phyloP scores from a whole-genome alignment of 2,329 filamentous ascomycete species.

The Cryphonectria nitschkei region DNA sequence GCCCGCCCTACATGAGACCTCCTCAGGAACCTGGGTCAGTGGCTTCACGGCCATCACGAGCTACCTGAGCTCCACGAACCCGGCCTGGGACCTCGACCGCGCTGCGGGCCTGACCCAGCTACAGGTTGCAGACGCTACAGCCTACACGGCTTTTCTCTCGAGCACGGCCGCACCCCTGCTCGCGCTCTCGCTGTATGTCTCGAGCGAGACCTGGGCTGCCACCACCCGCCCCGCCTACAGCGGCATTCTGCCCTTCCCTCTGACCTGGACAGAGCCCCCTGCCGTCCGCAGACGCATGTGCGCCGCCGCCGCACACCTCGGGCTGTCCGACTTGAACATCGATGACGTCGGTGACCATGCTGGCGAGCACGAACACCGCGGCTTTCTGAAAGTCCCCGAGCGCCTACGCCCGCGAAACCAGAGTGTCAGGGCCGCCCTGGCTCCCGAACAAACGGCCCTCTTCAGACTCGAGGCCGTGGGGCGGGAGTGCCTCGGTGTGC shows the following conservation, averaged over 20 bases:
- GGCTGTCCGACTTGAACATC: constrained; percentile 69
- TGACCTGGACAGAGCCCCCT: constrained; percentile 84
- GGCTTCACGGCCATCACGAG: constrained; percentile 65
- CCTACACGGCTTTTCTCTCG: constrained; percentile 70
- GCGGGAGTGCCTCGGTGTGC: constrained; percentile 69
- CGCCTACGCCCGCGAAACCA: constrained; percentile 58
- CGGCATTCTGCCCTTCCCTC: constrained; percentile 78
- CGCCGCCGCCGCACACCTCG: constrained; percentile 69
- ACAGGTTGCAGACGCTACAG: constrained; percentile 52
- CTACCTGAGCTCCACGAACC: constrained; percentile 49
- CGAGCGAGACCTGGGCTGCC: constrained; percentile 81
- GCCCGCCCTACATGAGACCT: constrained; percentile 56
- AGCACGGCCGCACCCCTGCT: constrained; percentile 77
- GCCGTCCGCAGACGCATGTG: constrained; percentile 72
- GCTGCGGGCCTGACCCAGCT: constrained; percentile 45
- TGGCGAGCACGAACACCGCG: constrained; percentile 33
- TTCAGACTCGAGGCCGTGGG: constrained; percentile 79
- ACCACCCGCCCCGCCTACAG: constrained; percentile 82
- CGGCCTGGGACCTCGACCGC: constrained; percentile 43
- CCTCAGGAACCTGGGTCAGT: constrained; percentile 55
- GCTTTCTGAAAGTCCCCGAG: constrained; percentile 40
- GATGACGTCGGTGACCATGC: constrained; percentile 41
- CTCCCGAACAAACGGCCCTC: constrained; percentile 70
- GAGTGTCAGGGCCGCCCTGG: constrained; percentile 65
- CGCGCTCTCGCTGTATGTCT: constrained; percentile 87